A percentile compares a stretch with the other conserved stretches of the same genome.
phyloP scores from a whole-genome alignment of 768 basidiomycete genomes.

The Trametes meyenii region DNA sequence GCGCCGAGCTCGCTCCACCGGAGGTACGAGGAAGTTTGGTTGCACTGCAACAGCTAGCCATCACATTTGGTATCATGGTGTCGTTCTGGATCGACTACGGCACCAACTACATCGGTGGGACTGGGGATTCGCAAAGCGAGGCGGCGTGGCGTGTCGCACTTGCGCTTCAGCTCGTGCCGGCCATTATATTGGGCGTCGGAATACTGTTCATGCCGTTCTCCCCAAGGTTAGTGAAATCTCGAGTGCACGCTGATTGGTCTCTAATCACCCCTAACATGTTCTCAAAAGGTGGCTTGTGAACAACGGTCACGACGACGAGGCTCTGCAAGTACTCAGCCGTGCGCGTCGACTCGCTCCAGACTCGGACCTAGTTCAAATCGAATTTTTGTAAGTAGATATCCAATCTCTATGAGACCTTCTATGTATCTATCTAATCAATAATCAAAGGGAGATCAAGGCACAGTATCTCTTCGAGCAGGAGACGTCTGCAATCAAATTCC shows the following conservation, averaged over 20 bases:
- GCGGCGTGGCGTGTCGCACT: constrained; percentile 80
- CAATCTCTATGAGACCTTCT: not conserved
- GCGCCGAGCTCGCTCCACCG: constrained; percentile 68
- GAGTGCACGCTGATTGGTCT: too few species aligned
- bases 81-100: constrained; percentile 52
- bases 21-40: constrained; percentile 83
- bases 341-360: constrained; percentile 60
- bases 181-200: constrained; percentile 67
- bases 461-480: constrained; percentile 77
- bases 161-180: constrained; percentile 74
- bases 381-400: constrained; percentile 65
- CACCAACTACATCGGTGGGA: constrained; percentile 75
- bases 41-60: constrained; percentile 80
- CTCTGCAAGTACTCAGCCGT: constrained; percentile 60
- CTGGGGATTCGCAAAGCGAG: constrained; percentile 54
- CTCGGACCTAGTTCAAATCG: constrained; percentile 68
- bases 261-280: not conserved
- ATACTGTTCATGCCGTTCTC: constrained; percentile 82
- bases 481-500: constrained; percentile 55
- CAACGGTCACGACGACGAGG: constrained; percentile 75
- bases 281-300: constrained; percentile 70
- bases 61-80: constrained; percentile 79
- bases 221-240: constrained; percentile 50
- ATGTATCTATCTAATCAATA: not conserved
- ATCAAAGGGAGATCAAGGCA: constrained; percentile 66